Evolutionary conservation across 192 early-diverging fungal species (phyloP), one percentile per base, ranked within the genome.

Genomic region (Chytriomyces sp.): DNA sequence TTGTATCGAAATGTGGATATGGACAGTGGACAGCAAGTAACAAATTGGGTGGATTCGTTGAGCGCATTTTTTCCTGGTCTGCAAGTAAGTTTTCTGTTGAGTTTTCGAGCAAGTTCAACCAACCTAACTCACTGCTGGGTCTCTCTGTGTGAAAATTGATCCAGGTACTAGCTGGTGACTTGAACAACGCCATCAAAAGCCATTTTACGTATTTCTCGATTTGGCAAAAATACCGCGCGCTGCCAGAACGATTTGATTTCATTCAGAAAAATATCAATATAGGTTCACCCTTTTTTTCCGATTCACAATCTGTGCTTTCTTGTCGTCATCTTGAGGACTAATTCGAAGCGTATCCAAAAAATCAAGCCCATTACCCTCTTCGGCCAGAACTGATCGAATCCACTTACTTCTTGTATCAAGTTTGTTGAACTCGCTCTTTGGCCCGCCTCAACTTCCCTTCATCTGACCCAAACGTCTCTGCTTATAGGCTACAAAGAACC

Each of bases 361-460:
- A 20, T 5, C 28, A 23, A 64, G 20, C 28, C 4, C 57, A 73
- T 47, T 99, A 99, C 72, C 94, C 95, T 2, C 82, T 98, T 48
- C 84, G 97, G 4, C 97, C 97, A 10, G 97, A 99, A 76, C 93
- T 98, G 80, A 87, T 95, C 10, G 97, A 99, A 81, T 96, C 93
- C 18, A 97, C 93, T 10, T 99, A 97, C 76, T 91, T 94, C 82
- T 78, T 98, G 45, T 98, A 97, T 80, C 87, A 63, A 75, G 84
- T 84, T 76, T 47, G 48, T 18, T 72, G 50, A 35, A 35, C 35
- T 35, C 1, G 35, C 35, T 35, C 35, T 35, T 67, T 20, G 60
- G 10, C 46, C 20, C 0, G 61, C 49, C 24, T 61, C 35, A n/a
- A 6, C 43, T 7, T n/a, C 7, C 1, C 46, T 53, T 77, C 20